Base-by-base conservation (phyloP, 2,329 filamentous ascomycete genomes). In the Fusarium fracticaudum region DNA sequence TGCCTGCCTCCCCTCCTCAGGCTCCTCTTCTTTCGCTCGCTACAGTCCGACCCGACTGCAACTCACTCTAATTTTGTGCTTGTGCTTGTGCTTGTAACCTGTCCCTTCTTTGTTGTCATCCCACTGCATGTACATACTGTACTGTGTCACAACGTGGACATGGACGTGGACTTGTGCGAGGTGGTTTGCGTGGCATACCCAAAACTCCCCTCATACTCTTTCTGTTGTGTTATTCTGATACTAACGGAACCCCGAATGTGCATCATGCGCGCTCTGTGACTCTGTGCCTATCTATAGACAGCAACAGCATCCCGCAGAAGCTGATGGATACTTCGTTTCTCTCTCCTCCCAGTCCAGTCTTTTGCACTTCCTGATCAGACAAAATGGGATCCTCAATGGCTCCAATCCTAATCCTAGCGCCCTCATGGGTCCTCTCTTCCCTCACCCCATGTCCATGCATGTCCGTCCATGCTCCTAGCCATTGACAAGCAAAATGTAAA, bases 321-420 rank as follows among this genome's bases (percentile, higher is more conserved):
- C 51, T 47, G 35, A 40, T 74, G 60, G 65, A 51, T 37, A 40
- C 65, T 55, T 54, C 33, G 41, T 29, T 59, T 29, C 35, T 53
- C 33, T 51, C 35, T 41, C 37, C 53, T 58, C 31, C 33, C 18
- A 48, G 53, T 72, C 33, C 18, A 48, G 53, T 72, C 67, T 54
- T 37, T 53, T 53, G 35, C 54, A 48, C 54, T 54, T 75, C 45
- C 63, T 64, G 58, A 71, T 51, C 63, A 71, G 48, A 72, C 26
- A 60, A 31, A 47, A 58, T 59, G 71, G 71, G 55, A 64, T 51
- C 71, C 71, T 48, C 33, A 63, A 64, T 74, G 63, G 63, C 54
- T 57, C 47, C 71, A 69, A 62, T 74, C 24, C 68, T 67, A 61
- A 61, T 74, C 26, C 69, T 73, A 61, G 72, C 65, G 72, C 72